Conservation (phyloP, 2,329 filamentous ascomycete species). For the Aureobasidium melanogenum region DNA sequence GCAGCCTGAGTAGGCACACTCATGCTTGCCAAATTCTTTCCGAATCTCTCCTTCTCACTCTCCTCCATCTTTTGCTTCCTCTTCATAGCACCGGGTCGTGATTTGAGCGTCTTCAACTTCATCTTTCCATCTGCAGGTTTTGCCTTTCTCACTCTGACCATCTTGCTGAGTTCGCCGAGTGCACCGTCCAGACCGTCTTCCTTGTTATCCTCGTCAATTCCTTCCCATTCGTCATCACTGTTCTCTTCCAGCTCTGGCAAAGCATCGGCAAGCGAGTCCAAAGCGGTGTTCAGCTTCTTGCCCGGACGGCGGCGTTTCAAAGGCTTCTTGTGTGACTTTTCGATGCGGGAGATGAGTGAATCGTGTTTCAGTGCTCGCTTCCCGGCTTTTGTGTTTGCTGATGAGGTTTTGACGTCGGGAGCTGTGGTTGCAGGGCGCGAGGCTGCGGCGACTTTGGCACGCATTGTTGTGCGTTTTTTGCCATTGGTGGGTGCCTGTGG, state of each 20-base stretch:
- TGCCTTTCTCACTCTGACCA: constrained; percentile 16
- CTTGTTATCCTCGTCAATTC: constrained; percentile 20
- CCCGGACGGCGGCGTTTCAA: constrained; percentile 54
- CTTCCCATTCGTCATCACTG: constrained; percentile 35
- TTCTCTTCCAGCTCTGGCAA: constrained; percentile 53
- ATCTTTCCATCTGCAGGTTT: constrained; percentile 50
- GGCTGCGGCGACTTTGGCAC: constrained; percentile 43
- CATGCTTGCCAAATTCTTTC: constrained; percentile 71
- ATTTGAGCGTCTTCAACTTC: constrained; percentile 64
- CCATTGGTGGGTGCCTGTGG: constrained; percentile 23
- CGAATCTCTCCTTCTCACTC: constrained; percentile 76
- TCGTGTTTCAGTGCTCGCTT: constrained; percentile 77
- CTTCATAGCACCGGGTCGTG: constrained; percentile 71
- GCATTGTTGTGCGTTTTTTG: constrained; percentile 49
- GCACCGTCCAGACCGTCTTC: neutral
- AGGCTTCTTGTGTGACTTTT: constrained; percentile 41
- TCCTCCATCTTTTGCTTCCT: constrained; percentile 70
- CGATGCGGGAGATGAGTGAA: constrained; percentile 66
- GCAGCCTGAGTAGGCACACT: constrained; percentile 8
- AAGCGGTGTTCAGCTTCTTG: constrained; percentile 69
- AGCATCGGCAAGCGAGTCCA: constrained; percentile 71
- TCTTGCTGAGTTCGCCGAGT: constrained; percentile 15
- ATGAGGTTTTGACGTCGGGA: constrained; percentile 35
- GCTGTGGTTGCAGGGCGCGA: constrained; percentile 36
- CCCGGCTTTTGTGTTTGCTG: constrained; percentile 66